A percentile compares a stretch with the other conserved stretches of the same genome.
Conservation (phyloP, 2,329 filamentous ascomycete species). For the Stagonosporopsis rhizophila region DNA sequence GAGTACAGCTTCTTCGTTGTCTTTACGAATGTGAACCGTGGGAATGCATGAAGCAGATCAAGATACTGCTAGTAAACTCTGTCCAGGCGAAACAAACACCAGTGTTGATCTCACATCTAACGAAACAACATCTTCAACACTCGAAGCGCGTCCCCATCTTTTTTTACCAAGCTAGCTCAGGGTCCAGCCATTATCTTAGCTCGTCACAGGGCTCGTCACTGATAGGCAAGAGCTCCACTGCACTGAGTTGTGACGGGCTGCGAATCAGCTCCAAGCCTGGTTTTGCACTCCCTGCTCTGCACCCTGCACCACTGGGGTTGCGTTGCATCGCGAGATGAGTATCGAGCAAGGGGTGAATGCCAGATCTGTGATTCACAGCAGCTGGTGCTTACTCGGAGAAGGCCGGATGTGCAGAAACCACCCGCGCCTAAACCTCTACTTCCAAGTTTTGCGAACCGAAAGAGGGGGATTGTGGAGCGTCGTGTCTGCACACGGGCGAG, state of each 20-base stretch:
- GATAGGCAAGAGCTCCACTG: background rate
- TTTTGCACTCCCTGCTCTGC: background rate
- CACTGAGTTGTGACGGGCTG: background rate
- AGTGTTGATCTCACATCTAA: no score
- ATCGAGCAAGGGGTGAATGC: background rate
- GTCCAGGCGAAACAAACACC: no score
- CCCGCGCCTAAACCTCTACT: slow-evolving; percentile 18
- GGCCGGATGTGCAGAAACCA: slow-evolving; percentile 25
- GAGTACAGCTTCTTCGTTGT: no score
- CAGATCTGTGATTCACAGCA: background rate
- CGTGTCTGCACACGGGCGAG: slow-evolving; percentile 3
- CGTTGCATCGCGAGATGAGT: background rate
- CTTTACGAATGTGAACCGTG: no score
- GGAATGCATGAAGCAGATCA: no score
- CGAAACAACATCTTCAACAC: no score
- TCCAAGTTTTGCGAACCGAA: slow-evolving; percentile 25
- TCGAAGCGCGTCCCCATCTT: background rate
- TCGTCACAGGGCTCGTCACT: slow-evolving; percentile 2
- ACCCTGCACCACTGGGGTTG: background rate
- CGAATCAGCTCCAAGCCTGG: background rate
- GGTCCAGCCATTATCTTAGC: slow-evolving; percentile 3
- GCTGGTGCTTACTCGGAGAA: slow-evolving; percentile 24
- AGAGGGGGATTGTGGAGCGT: slow-evolving; percentile 17
- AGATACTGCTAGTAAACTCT: no score
- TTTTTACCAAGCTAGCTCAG: background rate